Evolutionary conservation across 129 eudicot species (phyloP), one percentile per base, ranked within the genome.

Genomic region (Flaveria ramosissima): DNA sequence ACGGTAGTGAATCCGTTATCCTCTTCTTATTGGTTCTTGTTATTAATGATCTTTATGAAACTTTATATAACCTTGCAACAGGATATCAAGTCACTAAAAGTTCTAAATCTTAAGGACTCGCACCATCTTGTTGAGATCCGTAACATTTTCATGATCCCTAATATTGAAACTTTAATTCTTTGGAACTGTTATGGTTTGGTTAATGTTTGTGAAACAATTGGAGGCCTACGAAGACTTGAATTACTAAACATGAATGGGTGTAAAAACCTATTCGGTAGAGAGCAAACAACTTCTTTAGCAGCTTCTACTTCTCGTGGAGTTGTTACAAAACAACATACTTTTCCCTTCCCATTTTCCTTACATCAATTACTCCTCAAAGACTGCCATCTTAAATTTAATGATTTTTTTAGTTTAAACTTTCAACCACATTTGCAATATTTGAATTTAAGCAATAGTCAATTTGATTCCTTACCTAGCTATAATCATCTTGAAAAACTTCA

Each of bases 121-220:
- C 13, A 12, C 0, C 14, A 36, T 30, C 78, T 80, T 0, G 1
- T 3, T 1, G 70, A 8, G 9, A 67, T 59, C 12, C 62, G 24
- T 9, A 61, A 65, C 2, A 24, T 73, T 51, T 13, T 23, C 9
- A 14, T 19, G n/a, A 23, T 73, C 6, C 79, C 60, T 8, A 21
- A 52, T 36, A 79, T 80, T 41, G 79, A 79, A 47, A 73, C 56
- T 3, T 45, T 74, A 53, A 61, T 74, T 61, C 77, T 73, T 24
- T 73, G 68, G 68, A 42, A 57, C 24, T 73, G 77, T 42, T n/a
- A 23, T 9, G 13, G 6, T 23, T n/a, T 74, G 60, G 19, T 23
- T 20, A 41, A 41, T 61, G 24, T 74, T 71, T 71, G 63, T 36
- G 17, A 23, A 15, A 47, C 27, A 27, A 30, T 75, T 48, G n/a